Evolutionary conservation across 257 asterid species (phyloP).

Genomic region (Solanum lignicaule): DNA sequence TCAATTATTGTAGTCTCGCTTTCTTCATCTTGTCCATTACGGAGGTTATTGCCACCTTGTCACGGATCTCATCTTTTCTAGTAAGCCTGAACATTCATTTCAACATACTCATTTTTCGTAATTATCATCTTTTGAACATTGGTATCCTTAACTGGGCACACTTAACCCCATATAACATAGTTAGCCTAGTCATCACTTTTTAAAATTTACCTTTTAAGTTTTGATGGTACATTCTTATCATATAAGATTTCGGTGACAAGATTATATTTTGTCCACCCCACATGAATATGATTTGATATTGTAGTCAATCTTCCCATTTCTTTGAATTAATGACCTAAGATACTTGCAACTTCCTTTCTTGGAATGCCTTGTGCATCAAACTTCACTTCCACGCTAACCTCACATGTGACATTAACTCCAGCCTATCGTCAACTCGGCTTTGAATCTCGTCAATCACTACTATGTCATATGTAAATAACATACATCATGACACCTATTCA

Average conservation of each 20-base stretch:
- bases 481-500: no score
- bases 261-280: not conserved
- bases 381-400: no score
- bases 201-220: no score
- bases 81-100: not conserved
- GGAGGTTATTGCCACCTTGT: not conserved
- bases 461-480: not conserved
- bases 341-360: not conserved
- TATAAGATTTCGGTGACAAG: not conserved
- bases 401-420: not conserved
- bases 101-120: not conserved
- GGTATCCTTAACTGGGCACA: not conserved
- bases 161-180: not conserved
- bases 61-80: not conserved
- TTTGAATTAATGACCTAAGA: not conserved
- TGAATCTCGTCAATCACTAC: not conserved
- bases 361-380: fast-evolving
- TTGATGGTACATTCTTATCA: no score
- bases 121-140: not conserved
- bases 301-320: not conserved
- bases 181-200: not conserved
- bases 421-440: fast-evolving
- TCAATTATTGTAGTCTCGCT: no score
- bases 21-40: not conserved
- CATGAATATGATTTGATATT: no score